Conservation (phyloP, 495 filamentous ascomycete species). For the Collariella sp. region DNA sequence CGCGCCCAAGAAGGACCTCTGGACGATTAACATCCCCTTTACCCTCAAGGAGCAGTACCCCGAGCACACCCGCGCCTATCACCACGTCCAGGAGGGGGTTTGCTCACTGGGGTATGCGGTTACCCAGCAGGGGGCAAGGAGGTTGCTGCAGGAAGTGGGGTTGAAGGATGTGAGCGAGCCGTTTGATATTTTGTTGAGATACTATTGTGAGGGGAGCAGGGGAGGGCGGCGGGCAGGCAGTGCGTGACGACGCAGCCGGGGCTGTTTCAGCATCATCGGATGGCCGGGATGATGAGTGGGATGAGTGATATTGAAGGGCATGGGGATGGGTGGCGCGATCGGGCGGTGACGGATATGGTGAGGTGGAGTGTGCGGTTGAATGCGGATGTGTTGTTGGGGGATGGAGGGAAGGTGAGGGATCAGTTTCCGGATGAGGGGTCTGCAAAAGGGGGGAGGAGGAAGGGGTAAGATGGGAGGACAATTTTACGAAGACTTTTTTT, state of each 20-base stretch:
- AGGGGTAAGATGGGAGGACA: no score
- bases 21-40: conserved; percentile 20
- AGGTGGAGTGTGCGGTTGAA: conserved; percentile 31
- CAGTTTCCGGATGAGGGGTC: conserved; percentile 25
- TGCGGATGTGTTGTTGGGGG: conserved; percentile 20
- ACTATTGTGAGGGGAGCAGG: conserved; percentile 22
- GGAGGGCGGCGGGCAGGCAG: conserved; percentile 14
- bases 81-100: conserved; percentile 29
- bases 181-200: conserved; percentile 24
- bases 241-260: conserved; percentile 27
- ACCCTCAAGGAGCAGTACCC: conserved; percentile 21
- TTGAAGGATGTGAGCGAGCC: conserved; percentile 18
- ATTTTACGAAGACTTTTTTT: no score
- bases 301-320: conserved; percentile 29
- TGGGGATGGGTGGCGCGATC: conserved; percentile 16
- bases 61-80: conserved; percentile 27
- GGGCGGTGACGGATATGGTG: conserved; percentile 18
- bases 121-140: conserved; percentile 20
- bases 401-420: conserved; percentile 18
- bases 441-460: no score
- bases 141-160: conserved; percentile 25
- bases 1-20: conserved; percentile 25
- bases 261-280: conserved; percentile 26
- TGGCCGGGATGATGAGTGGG: conserved; percentile 16
- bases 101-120: conserved; percentile 31